Conservation (phyloP, 2,329 filamentous ascomycete species). For the Cytospora schulzeri region DNA sequence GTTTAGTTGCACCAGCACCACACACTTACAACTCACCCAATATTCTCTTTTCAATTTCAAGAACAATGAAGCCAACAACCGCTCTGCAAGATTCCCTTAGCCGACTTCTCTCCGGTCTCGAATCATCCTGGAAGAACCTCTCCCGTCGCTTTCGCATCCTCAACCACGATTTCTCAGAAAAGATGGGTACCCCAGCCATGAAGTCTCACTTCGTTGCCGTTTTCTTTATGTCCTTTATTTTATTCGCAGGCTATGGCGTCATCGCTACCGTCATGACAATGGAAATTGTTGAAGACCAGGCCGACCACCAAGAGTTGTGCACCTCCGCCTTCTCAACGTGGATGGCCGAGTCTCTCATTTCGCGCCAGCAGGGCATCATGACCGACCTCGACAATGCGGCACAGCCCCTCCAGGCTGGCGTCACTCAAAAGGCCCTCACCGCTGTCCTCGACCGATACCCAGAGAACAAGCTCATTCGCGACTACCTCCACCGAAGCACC, state of each 20-base stretch:
- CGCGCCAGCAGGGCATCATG: constrained; percentile 24
- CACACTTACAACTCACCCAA: neutral
- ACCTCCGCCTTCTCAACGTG: constrained; percentile 4
- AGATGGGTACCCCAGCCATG: neutral
- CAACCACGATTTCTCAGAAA: neutral
- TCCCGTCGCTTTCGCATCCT: neutral
- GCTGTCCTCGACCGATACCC: neutral
- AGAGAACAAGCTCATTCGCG: neutral
- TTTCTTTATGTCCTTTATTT: neutral
- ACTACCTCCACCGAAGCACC: constrained; percentile 1
- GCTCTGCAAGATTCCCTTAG: neutral
- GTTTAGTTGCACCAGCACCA: neutral
- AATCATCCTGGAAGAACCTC: neutral
- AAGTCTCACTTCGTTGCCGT: neutral
- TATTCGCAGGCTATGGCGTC: neutral
- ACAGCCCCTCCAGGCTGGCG: constrained; percentile 23
- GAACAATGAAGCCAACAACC: neutral
- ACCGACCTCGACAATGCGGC: neutral
- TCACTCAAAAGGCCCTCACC: constrained; percentile 14
- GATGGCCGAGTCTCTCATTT: constrained; percentile 22
- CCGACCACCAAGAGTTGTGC: neutral
- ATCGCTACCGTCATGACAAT: neutral
- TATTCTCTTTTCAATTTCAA: neutral
- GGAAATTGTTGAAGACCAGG: too few relatives aligned
- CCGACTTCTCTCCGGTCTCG: neutral